Percentiles rank a stretch among this genome's conserved stretches.
phyloP scores from a whole-genome alignment of 768 basidiomycete genomes.

The Calocera cornea region DNA sequence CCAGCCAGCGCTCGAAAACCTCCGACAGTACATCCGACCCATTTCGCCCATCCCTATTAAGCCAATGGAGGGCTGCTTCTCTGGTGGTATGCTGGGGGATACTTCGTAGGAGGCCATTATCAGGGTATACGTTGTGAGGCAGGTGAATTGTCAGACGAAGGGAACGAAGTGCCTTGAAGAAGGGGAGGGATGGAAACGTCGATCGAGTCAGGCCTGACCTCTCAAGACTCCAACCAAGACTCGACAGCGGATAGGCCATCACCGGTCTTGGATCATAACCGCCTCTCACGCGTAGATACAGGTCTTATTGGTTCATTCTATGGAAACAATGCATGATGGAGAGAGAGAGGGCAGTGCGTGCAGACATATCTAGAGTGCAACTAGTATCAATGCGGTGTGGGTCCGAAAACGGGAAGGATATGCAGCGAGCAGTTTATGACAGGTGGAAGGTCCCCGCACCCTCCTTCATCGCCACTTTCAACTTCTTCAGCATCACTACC shows the following conservation, averaged over 20 bases:
- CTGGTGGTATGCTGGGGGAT: constrained; percentile 25
- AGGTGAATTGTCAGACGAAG: neutral
- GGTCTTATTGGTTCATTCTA: constrained; percentile 1
- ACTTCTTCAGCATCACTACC: constrained; percentile 67
- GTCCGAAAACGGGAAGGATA: neutral
- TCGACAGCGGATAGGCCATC: neutral
- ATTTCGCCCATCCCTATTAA: constrained; percentile 97
- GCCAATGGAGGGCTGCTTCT: constrained; percentile 65
- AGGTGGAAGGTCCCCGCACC: constrained; percentile 96
- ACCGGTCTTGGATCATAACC: neutral
- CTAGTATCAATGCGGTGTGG: neutral
- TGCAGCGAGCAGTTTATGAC: constrained; percentile 43
- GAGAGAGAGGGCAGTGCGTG: neutral
- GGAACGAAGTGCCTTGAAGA: neutral
- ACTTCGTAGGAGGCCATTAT: constrained; percentile 1
- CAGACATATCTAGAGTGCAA: constrained; percentile 1
- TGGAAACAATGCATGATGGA: neutral
- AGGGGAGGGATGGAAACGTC: neutral
- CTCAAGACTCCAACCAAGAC: neutral
- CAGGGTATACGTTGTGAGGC: neutral
- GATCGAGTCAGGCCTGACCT: neutral
- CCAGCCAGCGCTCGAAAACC: constrained; percentile 71
- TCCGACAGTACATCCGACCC: constrained; percentile 84
- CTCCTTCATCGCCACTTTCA: constrained; percentile 76
- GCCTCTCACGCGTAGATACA: neutral